These are phyloP conservation scores for Candida adriatica DNA, from an alignment of 805 yeast genomes.

Conservation along the genomic window DNA sequence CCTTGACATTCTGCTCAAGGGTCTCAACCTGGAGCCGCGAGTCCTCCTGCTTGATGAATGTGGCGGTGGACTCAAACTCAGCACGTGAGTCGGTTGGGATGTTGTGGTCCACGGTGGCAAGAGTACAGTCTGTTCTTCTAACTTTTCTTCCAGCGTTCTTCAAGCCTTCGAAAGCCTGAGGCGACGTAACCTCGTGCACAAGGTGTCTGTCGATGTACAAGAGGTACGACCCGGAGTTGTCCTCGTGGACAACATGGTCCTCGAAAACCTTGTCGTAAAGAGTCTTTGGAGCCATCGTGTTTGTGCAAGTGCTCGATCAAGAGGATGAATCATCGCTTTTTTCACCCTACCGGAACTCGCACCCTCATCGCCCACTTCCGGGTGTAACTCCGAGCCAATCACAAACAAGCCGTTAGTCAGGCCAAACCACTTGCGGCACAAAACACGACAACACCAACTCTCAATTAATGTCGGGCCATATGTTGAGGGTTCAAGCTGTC, in stretches of 20 bases:
- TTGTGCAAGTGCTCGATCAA: too few relatives aligned
- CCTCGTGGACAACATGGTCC: constrained; percentile 88
- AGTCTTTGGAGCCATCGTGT: too few relatives aligned
- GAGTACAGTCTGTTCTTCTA: constrained; percentile 87
- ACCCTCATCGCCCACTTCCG: too few relatives aligned
- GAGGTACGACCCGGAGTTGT: constrained; percentile 79
- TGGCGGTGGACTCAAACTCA: constrained; percentile 60
- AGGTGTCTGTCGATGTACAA: constrained; percentile 94
- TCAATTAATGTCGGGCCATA: too few relatives aligned
- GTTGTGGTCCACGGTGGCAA: constrained; percentile 95
- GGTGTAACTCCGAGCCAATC: too few relatives aligned
- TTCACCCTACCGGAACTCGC: too few relatives aligned
- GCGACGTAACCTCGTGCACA: constrained; percentile 98
- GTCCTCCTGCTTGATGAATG: constrained; percentile 86
- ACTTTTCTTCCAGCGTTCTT: constrained; percentile 81
- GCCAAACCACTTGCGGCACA: too few relatives aligned
- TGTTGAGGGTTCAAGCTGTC: too few relatives aligned
- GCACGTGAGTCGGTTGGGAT: constrained; percentile 91
- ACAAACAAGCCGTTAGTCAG: too few relatives aligned
- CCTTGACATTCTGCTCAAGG: constrained; percentile 85
- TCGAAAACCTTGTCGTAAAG: constrained; percentile 94
- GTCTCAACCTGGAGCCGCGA: constrained; percentile 90
- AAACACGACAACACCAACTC: too few relatives aligned
- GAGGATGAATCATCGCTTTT: too few relatives aligned
- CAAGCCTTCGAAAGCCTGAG: constrained; percentile 97